Evolutionary conservation across 2,329 filamentous ascomycete genomes (phyloP).

Genomic region (Chlorencoelia australis): DNA sequence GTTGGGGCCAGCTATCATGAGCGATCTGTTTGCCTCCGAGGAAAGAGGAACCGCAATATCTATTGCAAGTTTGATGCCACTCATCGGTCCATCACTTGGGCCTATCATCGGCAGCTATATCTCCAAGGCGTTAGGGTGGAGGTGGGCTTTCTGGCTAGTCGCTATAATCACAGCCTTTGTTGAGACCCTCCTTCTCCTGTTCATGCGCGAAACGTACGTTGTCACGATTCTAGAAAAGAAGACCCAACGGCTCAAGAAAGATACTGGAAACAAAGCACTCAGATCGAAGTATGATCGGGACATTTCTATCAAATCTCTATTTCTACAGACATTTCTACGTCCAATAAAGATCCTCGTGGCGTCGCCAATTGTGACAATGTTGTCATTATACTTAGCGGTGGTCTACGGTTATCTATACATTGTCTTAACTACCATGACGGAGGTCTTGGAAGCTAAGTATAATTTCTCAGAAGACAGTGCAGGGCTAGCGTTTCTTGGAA

Average conservation of each 20-base stretch:
- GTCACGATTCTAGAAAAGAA: conserved; percentile 10
- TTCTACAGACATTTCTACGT: background rate
- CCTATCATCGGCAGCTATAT: conserved; percentile 27
- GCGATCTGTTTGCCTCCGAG: conserved; percentile 4
- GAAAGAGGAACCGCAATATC: conserved; percentile 3
- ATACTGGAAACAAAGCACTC: conserved; percentile 34
- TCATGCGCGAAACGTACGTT: conserved; percentile 31
- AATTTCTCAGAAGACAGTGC: background rate
- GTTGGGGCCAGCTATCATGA: background rate
- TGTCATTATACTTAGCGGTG: background rate
- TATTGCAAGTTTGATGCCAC: background rate
- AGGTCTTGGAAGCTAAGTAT: background rate
- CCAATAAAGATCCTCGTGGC: background rate
- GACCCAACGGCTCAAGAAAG: conserved; percentile 25
- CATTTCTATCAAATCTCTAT: background rate
- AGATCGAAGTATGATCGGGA: conserved; percentile 32
- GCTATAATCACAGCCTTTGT: conserved; percentile 29
- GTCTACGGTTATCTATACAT: background rate
- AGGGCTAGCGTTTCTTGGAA: background rate
- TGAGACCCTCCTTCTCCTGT: conserved; percentile 35
- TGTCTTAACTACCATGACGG: background rate
- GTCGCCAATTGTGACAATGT: background rate
- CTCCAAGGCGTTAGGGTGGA: conserved; percentile 25
- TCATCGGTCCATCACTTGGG: conserved; percentile 26
- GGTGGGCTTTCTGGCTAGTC: conserved; percentile 30